These are phyloP conservation scores for Pharus latifolius DNA, from an alignment of 176 grass and related monocot species.

Conservation along the genomic window DNA sequence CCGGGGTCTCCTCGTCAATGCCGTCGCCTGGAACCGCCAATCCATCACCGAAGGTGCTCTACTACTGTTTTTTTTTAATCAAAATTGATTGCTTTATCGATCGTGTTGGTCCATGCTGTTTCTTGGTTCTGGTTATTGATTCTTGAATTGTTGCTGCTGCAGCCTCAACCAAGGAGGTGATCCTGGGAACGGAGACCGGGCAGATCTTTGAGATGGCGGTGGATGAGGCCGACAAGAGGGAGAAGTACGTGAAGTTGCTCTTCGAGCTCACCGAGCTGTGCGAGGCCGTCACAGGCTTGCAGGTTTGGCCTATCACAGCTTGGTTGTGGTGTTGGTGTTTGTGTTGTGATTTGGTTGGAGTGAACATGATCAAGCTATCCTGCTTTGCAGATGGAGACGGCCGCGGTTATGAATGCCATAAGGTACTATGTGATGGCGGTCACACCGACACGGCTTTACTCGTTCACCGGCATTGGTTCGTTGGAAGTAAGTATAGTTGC, in stretches of 20 bases:
- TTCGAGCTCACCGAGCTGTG: constrained; percentile 70
- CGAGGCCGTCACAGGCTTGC: constrained; percentile 71
- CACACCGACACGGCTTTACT: constrained; percentile 76
- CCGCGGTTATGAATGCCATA: constrained; percentile 32
- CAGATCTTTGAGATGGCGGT: constrained; percentile 78
- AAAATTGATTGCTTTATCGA: neutral
- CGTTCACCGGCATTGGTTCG: constrained; percentile 88
- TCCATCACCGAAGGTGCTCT: constrained; percentile 69
- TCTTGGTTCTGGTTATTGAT: neutral
- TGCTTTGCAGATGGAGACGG: constrained; percentile 66
- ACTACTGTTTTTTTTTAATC: neutral
- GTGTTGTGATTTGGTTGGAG: neutral
- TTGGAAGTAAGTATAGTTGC: constrained; percentile 57
- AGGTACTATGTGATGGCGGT: constrained; percentile 97
- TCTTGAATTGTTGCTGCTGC: neutral
- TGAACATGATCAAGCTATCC: neutral
- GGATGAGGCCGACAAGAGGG: constrained; percentile 87
- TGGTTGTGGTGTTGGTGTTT: neutral
- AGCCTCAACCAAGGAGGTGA: constrained; percentile 94
- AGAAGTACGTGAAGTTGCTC: constrained; percentile 78
- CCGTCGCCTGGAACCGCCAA: constrained; percentile 86
- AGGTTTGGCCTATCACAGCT: constrained; percentile 21
- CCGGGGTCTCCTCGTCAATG: constrained; percentile 67
- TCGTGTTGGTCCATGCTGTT: neutral
- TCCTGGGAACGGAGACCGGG: constrained; percentile 69